Evolutionary conservation across 2,329 filamentous ascomycete genomes (phyloP).

Genomic region (Lizonia empirigonia): DNA sequence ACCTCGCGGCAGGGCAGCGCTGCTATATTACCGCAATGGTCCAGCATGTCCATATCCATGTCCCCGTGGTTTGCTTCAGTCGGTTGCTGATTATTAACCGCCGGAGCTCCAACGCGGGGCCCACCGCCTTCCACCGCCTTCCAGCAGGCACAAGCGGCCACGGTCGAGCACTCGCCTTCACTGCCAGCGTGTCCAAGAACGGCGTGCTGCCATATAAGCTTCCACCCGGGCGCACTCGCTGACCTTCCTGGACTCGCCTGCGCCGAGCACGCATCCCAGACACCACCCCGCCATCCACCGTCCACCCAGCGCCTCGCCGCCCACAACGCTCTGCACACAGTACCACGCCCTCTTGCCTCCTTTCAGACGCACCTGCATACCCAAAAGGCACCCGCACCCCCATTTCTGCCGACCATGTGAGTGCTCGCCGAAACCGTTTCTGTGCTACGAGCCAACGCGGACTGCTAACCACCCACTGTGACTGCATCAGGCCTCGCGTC

Average conservation of each 20-base stretch:
- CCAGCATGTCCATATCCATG: slow-evolving; percentile 17
- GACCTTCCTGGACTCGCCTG: slow-evolving; percentile 25
- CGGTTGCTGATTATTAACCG: slow-evolving; percentile 33
- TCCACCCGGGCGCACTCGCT: slow-evolving; percentile 25
- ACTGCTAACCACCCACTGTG: slow-evolving; percentile 36
- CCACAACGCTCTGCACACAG: slow-evolving; percentile 27
- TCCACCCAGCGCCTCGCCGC: slow-evolving; percentile 12
- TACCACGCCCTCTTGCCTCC: slow-evolving; percentile 41
- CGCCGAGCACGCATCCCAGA: slow-evolving; percentile 22
- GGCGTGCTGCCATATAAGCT: slow-evolving; percentile 27
- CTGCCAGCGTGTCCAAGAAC: slow-evolving; percentile 3
- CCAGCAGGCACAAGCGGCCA: slow-evolving; percentile 20
- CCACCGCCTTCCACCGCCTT: slow-evolving; percentile 40
- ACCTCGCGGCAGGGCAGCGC: slow-evolving; percentile 15
- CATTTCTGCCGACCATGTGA: slow-evolving; percentile 42
- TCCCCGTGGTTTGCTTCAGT: slow-evolving; percentile 19
- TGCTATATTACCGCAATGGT: slow-evolving; percentile 25
- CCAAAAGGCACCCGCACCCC: slow-evolving; percentile 24
- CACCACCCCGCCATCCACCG: slow-evolving; percentile 24
- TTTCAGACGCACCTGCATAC: slow-evolving; percentile 44
- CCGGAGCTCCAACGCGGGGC: slow-evolving; percentile 26
- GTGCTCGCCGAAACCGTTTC: slow-evolving; percentile 36
- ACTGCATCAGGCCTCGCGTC: slow-evolving; percentile 70
- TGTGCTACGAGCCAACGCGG: slow-evolving; percentile 42
- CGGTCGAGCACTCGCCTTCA: slow-evolving; percentile 2